Percentiles rank a stretch among this genome's conserved stretches.
Evolutionary conservation across 202 grass and related monocot genomes (phyloP).

Genomic region (Hordeum pubiflorum): DNA sequence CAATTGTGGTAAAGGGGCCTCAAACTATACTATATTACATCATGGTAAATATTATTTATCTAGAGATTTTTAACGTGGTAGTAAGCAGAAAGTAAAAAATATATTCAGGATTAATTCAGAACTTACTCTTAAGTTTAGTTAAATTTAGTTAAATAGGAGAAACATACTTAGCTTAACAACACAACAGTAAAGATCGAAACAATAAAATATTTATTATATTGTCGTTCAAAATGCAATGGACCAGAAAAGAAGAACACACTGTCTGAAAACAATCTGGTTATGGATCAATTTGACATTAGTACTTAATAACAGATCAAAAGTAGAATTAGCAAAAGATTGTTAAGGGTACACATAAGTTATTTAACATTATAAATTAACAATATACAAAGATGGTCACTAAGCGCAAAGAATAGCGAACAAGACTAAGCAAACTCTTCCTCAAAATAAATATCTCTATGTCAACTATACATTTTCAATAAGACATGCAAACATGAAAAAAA

Average conservation of each 20-base stretch:
- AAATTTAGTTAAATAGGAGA: too few species aligned
- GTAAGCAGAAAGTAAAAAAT: too few species aligned
- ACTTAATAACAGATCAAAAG: background rate
- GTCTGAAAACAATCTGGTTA: background rate
- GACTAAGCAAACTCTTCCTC: background rate
- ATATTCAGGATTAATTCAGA: too few species aligned
- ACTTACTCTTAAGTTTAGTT: too few species aligned
- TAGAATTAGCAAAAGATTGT: background rate
- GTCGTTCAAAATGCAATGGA: background rate
- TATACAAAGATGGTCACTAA: background rate
- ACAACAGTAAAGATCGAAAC: too few species aligned
- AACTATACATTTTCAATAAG: background rate
- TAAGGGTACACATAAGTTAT: background rate
- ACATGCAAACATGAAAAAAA: background rate
- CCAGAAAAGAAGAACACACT: background rate
- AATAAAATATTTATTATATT: too few species aligned
- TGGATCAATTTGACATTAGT: background rate
- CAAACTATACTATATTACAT: too few species aligned
- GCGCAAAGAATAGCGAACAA: background rate
- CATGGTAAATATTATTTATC: too few species aligned
- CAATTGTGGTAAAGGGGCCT: too few species aligned
- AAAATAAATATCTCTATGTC: background rate
- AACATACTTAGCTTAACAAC: too few species aligned
- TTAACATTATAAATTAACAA: background rate
- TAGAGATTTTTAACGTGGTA: too few species aligned